Evolutionary conservation across 768 basidiomycete species (phyloP), one percentile per base, ranked within the genome.

Genomic region (Zangia roseola): DNA sequence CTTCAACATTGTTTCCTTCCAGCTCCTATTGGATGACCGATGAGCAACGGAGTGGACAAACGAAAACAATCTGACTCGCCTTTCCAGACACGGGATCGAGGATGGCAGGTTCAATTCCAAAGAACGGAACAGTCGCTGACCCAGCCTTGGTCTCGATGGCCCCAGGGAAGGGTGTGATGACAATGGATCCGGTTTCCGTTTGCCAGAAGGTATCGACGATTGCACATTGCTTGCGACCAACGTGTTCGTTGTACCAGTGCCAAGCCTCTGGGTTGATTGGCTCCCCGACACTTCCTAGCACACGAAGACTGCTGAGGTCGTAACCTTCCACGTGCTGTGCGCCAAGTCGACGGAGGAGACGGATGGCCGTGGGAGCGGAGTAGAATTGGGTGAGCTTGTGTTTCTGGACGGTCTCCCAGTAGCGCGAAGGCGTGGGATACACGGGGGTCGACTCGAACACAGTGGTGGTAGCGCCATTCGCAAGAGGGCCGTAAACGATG

Each of bases 201-300:
- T 97, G 94, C 91, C 91, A 94, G 71, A 83, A 94, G 4, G 91
- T 95, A 71, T 97, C 94, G 35, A 95, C 94, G 56, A 97, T 84
- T 6, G 95, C 92, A 64, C 91, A 94, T 68, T 97, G 80, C 56
- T 70, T 76, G 61, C 81, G 79, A 10, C 95, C 97, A 45, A 97
- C 94, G 62, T 92, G 82, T 62, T 97, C 93, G 68, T 95, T 93
- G 72, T 94, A 97, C 95, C 95, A 98, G 60, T 94, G 82, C 95
- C 97, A 97, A 10, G 95, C 95, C 68, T 97, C 95, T 23, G 94
- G 94, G 70, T 97, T 97, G 76, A 99, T 98, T 1, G 97, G 97
- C 72, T 99, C 97, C 47, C 95, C 97, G 38, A 98, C 97, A 50
- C 79, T 86, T 20, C 97, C 95, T 33, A 99, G 74, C 7, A 97